A percentile compares a stretch with the other conserved stretches of the same genome.
Evolutionary conservation across 2,329 filamentous ascomycete genomes (phyloP).

Genomic region (Didymella sp.): DNA sequence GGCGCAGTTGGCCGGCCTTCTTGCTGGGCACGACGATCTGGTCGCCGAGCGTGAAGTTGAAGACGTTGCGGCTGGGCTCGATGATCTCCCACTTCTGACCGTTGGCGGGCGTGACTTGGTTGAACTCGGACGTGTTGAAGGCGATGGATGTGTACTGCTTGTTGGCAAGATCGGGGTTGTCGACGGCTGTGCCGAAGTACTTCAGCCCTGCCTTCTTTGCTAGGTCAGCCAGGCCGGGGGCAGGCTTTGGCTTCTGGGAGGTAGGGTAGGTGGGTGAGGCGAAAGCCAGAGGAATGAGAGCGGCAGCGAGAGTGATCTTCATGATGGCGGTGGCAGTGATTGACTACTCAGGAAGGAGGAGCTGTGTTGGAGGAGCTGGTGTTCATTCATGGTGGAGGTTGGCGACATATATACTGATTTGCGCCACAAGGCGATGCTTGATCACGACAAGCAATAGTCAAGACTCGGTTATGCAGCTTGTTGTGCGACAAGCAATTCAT

Average conservation of each 20-base stretch:
- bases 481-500: constrained; percentile 24
- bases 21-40: constrained; percentile 52
- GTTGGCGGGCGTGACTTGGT: constrained; percentile 70
- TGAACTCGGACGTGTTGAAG: constrained; percentile 65
- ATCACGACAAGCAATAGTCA: constrained; percentile 12
- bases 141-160: constrained; percentile 63
- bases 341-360: neutral
- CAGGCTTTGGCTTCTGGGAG: constrained; percentile 18
- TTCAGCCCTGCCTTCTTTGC: constrained; percentile 63
- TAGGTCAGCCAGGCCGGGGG: constrained; percentile 57
- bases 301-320: constrained; percentile 32
- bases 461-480: constrained; percentile 7
- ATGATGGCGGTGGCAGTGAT: constrained; percentile 23
- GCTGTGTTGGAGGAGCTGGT: neutral
- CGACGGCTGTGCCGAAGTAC: constrained; percentile 66
- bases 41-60: constrained; percentile 66
- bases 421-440: constrained; percentile 4
- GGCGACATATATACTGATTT: constrained; percentile 3
- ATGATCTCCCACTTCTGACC: constrained; percentile 69
- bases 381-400: neutral
- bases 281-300: constrained; percentile 27
- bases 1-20: constrained; percentile 56
- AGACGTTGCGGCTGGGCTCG: constrained; percentile 63
- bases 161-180: constrained; percentile 59
- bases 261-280: constrained; percentile 28